Evolutionary conservation across 2,329 filamentous ascomycete genomes (phyloP), one percentile per base, ranked within the genome.

Genomic region (Exophiala sp.): DNA sequence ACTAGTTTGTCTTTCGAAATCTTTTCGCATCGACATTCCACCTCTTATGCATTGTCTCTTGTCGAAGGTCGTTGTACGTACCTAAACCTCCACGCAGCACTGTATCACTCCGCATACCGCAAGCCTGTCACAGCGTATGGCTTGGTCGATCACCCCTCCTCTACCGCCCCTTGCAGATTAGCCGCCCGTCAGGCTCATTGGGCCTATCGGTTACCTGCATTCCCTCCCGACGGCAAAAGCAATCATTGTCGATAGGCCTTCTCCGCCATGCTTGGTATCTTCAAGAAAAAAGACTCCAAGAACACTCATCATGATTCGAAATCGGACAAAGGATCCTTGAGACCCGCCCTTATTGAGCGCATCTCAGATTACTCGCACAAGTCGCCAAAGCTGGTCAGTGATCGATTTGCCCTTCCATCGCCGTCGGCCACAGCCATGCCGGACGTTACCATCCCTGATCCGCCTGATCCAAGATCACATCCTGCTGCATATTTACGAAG

Each of bases 401-500:
- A 42, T 8, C 52, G 45, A n/a, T 52, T 47, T 20, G 47, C 48
- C 24, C 24, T 29, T 12, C 47, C 50, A 18, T 54, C 59, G 11
- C 48, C 50, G n/a, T 53, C 62, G 57, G 50, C 44, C 40, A 52
- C 38, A 24, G 50, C 47, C 29, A 57, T 62, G 43, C 80, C 91
- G 62, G 88, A 91, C 71, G 79, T 95, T 65, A 83, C 90, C 60
- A 81, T 97, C 44, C 89, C 92, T 46, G 86, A 84, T 66, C 85
- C 91, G 12, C 91, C 92, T 24, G 91, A 97, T 72, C 91, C 92
- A 65, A 81, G 86, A 58, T 78, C 92, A 63, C 90, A 97, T 69
- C 91, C 92, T 16, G 89, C 88, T 20, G 91, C 86, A 57, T 97
- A 97, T 72, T 81, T 99, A 65, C 85, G 89, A 68, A 96, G 91